Evolutionary conservation across 257 asterid species (phyloP), one percentile per base, ranked within the genome.

Genomic region (Fraxinus quadrangulata): DNA sequence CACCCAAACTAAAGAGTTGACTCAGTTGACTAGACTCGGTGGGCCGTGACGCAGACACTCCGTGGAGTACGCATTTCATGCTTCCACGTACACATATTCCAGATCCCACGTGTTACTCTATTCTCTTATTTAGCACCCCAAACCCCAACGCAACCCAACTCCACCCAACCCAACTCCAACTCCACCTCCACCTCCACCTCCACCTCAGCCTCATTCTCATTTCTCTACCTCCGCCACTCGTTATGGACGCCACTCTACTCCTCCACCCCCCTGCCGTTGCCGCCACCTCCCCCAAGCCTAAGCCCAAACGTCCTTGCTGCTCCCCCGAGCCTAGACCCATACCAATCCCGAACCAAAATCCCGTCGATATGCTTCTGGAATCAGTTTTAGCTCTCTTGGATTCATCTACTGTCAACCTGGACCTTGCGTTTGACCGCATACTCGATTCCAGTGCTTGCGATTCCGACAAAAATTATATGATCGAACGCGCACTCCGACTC

Each of bases 301-400:
- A 86, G 80, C 88, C 83, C 68, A 90, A 91, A 80, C 97, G 94
- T 83, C 93, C 90, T 3, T 89, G 93, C 78, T 81, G 85, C 78
- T 71, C 86, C 13, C 72, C 83, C 1, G 75, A 72, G 31, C 23
- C 83, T 4, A 56, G 21, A 73, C 72, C 54, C 1, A 42, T 11
- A 14, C 78, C 84, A 34, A 82, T 23, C 42, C 74, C 80, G 37
- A 74, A 70, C 61, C 56, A 77, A n/a, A 74, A 81, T 74, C 86
- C 84, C 19, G 31, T 87, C 77, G 96, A 94, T 83, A 84, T 75
- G 72, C 87, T 92, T 0, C 47, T 94, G 85, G 91, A 94, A 76
- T 88, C 96, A 6, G 73, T 89, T 39, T 79, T 94, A 66, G 84
- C 83, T 16, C 78, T 88, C 69, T 56, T 89, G 47, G 94, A 90